These are phyloP conservation scores for Pythium chondricola DNA, from an alignment of 352 stramenopile species.

Conservation along the genomic window DNA sequence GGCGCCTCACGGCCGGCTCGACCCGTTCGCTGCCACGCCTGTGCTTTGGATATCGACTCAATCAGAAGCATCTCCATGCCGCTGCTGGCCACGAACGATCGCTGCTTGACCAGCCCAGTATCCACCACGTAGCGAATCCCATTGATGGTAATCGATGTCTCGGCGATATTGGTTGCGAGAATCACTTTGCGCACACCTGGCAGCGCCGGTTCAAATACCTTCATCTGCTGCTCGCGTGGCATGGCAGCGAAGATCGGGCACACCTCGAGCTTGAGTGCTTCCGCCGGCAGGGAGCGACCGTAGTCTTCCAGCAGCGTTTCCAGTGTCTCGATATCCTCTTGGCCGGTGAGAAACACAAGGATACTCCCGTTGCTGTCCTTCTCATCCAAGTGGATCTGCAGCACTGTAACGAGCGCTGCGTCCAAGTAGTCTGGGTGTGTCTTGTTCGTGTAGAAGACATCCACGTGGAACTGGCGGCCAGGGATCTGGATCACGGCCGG, in stretches of 20 bases:
- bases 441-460: constrained; percentile 87
- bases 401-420: constrained; percentile 74
- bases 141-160: constrained; percentile 98
- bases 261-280: constrained; percentile 77
- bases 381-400: constrained; percentile 89
- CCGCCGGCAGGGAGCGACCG: constrained; percentile 52
- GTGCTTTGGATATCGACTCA: constrained; percentile 83
- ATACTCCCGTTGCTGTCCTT: constrained; percentile 82
- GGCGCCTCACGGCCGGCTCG: constrained; percentile 80
- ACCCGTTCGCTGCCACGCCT: constrained; percentile 88
- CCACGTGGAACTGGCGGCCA: constrained; percentile 85
- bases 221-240: constrained; percentile 92
- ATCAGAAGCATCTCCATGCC: constrained; percentile 88
- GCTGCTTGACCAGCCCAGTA: constrained; percentile 85
- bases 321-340: constrained; percentile 95
- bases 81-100: constrained; percentile 80
- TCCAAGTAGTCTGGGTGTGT: constrained; percentile 89
- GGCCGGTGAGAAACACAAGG: constrained; percentile 93
- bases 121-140: constrained; percentile 90
- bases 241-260: constrained; percentile 96
- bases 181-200: constrained; percentile 90
- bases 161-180: constrained; percentile 93
- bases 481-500: constrained; percentile 83
- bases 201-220: constrained; percentile 87
- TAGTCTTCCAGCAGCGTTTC: constrained; percentile 84